Conservation (phyloP, 495 filamentous ascomycete genomes). For the Daldinia concentrica region DNA sequence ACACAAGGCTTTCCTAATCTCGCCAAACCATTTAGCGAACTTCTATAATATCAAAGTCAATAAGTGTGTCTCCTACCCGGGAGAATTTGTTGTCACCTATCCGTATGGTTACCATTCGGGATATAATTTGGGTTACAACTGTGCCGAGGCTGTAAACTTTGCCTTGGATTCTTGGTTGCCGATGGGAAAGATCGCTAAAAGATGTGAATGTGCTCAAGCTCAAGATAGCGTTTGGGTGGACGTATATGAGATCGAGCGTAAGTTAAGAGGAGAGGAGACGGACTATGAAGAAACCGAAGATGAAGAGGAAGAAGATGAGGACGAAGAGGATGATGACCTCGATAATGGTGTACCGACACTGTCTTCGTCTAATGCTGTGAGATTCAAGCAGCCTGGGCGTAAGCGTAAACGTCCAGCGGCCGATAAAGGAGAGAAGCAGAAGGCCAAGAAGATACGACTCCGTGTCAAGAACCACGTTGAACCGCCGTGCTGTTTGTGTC, state of each 20-base stretch:
- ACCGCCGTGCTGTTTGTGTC: conserved; percentile 92
- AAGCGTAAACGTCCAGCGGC: conserved; percentile 54
- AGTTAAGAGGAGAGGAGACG: conserved; percentile 88
- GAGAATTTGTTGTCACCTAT: conserved; percentile 98
- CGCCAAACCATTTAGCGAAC: conserved; percentile 82
- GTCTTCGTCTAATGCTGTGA: conserved; percentile 60
- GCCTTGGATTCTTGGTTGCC: conserved; percentile 92
- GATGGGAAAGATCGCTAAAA: conserved; percentile 96
- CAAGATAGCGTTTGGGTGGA: conserved; percentile 99
- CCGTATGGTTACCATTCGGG: conserved; percentile 99
- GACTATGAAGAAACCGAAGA: conserved; percentile 89
- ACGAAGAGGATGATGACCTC: conserved; percentile 67
- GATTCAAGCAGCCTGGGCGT: conserved; percentile 67
- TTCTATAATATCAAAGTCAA: conserved; percentile 96
- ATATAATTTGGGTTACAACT: conserved; percentile 98
- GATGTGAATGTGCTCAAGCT: conserved; percentile 86
- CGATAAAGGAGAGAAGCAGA: conserved; percentile 57
- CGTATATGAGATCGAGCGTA: conserved; percentile 92
- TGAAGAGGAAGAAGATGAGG: conserved; percentile 75
- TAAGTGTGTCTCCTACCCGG: conserved; percentile 92
- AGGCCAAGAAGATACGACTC: conserved; percentile 77
- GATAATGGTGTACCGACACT: conserved; percentile 74
- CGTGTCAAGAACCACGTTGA: conserved; percentile 74
- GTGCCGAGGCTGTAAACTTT: conserved; percentile 98
- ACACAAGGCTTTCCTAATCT: conserved; percentile 98